These are phyloP conservation scores for Ogataea zsoltii DNA, from an alignment of 805 yeast species.

Conservation along the genomic window DNA sequence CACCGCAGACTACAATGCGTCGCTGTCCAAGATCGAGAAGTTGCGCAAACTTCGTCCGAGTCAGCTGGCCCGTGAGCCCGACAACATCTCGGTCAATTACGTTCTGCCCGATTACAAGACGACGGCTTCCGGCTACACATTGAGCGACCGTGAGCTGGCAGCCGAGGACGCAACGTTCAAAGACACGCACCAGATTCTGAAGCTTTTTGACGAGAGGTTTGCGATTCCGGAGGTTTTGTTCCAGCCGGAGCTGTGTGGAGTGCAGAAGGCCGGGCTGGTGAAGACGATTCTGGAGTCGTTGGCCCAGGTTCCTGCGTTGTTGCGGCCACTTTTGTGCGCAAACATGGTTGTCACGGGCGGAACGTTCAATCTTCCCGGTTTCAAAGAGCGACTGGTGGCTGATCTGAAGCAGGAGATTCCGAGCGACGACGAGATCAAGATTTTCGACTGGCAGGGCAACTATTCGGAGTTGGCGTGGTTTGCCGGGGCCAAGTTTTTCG, in stretches of 20 bases:
- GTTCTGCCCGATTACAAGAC: slow-evolving; percentile 87
- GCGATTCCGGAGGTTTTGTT: slow-evolving; percentile 83
- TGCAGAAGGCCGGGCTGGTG: slow-evolving; percentile 77
- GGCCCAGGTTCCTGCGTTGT: slow-evolving; percentile 66
- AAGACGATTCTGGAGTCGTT: slow-evolving; percentile 70
- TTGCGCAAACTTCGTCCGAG: slow-evolving; percentile 22
- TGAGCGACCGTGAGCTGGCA: slow-evolving; percentile 17
- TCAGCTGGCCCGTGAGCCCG: slow-evolving; percentile 23
- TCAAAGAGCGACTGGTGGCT: slow-evolving; percentile 55
- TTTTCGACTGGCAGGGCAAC: slow-evolving; percentile 37
- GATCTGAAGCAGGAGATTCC: slow-evolving; percentile 72
- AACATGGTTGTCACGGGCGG: slow-evolving; percentile 88
- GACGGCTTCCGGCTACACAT: slow-evolving; percentile 66
- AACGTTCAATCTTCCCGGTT: slow-evolving; percentile 67
- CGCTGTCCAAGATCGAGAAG: slow-evolving; percentile 29
- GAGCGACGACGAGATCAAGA: slow-evolving; percentile 64
- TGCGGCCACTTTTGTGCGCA: slow-evolving; percentile 73
- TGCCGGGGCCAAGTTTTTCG: slow-evolving; percentile 52
- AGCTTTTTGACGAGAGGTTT: slow-evolving; percentile 81
- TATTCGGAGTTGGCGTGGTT: slow-evolving; percentile 51
- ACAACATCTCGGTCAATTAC: slow-evolving; percentile 56
- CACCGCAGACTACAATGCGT: slow-evolving; percentile 52
- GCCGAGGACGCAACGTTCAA: slow-evolving; percentile 6
- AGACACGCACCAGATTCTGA: slow-evolving; percentile 52
- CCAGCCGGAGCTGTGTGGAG: slow-evolving; percentile 79